Base-by-base conservation (phyloP, 2,329 filamentous ascomycete genomes). In the Aureobasidium sp. region DNA sequence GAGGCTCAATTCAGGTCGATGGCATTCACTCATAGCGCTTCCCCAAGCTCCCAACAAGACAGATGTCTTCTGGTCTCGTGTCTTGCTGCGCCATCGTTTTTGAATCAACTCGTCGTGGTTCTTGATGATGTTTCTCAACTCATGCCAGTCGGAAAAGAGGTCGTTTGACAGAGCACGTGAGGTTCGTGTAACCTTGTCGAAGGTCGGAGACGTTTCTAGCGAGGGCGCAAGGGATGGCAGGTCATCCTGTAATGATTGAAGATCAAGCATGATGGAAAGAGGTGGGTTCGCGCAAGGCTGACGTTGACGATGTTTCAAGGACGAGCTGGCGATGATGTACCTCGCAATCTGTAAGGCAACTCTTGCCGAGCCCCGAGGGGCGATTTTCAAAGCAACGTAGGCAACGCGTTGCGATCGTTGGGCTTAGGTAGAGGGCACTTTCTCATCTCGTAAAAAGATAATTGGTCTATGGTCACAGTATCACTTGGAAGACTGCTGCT, bases 31-130 rank as follows among this genome's bases (percentile, higher is more conserved):
- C 74, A 85, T 83, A 15, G 70, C 69, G 0, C 79, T 79, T 1
- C 55, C 43, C 78, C 78, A 82, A 1, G 71, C 73, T 19, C 69
- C 65, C 0, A 79, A 65, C 1, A 85, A 68, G 2, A 82, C 70
- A 3, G 75, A 71, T 10, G 72, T 70, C 15, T 77, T 72, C 67
- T 84, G 77, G 10, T 70, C 57, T 15, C 71, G 73, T 1, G 73
- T 77, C 69, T 82, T 84, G 65, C 84, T 84, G 4, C 65, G 62
- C 82, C 81, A 86, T 40, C 81, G 75, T 63, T 76, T 81, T 55
- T 76, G 75, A 9, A 85, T 76, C 0, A 74, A 76, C 0, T 69
- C 69, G 65, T 85, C 80, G 53, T 83, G 78, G 4, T 80, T 74
- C 40, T 75, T 68, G 2, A 84, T 57, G 6, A 82, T 79, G 0